Evolutionary conservation across 345 rosid genomes (phyloP).

Genomic region (Aquilaria sinensis): DNA sequence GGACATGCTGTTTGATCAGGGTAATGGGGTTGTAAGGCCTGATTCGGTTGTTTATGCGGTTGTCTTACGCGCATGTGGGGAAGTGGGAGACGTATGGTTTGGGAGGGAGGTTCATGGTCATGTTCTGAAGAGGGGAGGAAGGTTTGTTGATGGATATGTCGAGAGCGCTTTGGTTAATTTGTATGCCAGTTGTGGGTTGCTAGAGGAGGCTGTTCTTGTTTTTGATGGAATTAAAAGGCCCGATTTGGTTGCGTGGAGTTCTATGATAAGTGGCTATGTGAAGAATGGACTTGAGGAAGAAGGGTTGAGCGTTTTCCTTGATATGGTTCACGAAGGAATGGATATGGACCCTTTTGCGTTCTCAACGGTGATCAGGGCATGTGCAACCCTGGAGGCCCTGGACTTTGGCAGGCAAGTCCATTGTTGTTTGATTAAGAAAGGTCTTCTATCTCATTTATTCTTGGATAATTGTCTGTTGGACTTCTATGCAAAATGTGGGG

Average conservation of each 20-base stretch:
- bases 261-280: conserved; percentile 19
- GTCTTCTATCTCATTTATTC: conserved; percentile 11
- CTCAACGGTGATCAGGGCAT: conserved; percentile 18
- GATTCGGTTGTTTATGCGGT: conserved; percentile 22
- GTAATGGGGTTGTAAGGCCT: conserved; percentile 9
- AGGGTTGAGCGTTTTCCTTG: conserved; percentile 18
- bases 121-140: conserved; percentile 19
- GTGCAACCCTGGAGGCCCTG: conserved; percentile 13
- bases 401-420: conserved; percentile 16
- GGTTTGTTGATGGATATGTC: conserved; percentile 22
- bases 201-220: conserved; percentile 19
- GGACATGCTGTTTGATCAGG: conserved; percentile 6
- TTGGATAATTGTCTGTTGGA: conserved; percentile 25
- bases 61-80: conserved; percentile 19
- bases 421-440: conserved; percentile 18
- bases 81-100: conserved; percentile 8
- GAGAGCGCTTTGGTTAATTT: conserved; percentile 27
- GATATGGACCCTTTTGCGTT: conserved; percentile 20
- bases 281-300: conserved; percentile 20
- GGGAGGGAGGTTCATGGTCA: conserved; percentile 22
- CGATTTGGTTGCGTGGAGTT: conserved; percentile 28
- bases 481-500: conserved; percentile 22
- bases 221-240: conserved; percentile 17
- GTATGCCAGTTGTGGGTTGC: conserved; percentile 20
- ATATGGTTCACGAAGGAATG: conserved; percentile 9